phyloP scores from a whole-genome alignment of 2,329 filamentous ascomycete genomes.

The Chaetomium olivaceum region DNA sequence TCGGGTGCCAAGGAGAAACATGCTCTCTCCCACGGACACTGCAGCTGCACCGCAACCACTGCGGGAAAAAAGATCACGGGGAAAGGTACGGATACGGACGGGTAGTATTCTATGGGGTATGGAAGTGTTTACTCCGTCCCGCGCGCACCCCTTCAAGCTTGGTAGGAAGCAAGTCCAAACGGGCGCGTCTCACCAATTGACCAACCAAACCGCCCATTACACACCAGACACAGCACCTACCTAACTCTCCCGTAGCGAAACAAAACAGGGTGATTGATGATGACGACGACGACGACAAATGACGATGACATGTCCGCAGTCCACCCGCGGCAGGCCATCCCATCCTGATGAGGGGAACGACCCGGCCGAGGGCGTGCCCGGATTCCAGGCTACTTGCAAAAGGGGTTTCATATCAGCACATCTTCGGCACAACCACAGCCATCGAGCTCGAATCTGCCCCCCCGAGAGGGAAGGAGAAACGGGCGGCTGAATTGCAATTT shows the following conservation, averaged over 20 bases:
- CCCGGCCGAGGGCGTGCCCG: slow-evolving; percentile 37
- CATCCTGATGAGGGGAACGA: slow-evolving; percentile 13
- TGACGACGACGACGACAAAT: neutral
- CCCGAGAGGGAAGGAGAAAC: slow-evolving; percentile 39
- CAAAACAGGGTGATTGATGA: no score
- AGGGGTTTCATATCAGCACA: slow-evolving; percentile 77
- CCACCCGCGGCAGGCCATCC: slow-evolving; percentile 31
- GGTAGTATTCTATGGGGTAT: neutral
- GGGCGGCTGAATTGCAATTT: slow-evolving; percentile 92
- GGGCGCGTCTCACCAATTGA: neutral
- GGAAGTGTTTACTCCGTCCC: neutral
- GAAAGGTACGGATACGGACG: neutral
- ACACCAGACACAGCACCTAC: neutral
- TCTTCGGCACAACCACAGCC: slow-evolving; percentile 98
- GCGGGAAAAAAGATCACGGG: neutral
- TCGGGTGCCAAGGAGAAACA: neutral
- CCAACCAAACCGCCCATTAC: neutral
- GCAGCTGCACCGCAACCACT: no score
- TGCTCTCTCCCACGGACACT: neutral
- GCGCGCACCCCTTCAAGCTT: neutral
- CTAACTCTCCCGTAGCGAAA: neutral
- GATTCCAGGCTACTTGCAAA: slow-evolving; percentile 43
- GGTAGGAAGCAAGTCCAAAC: neutral
- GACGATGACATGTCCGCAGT: slow-evolving; percentile 37
- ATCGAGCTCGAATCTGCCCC: slow-evolving; percentile 49